phyloP scores from a whole-genome alignment of 768 basidiomycete species.

The Amanita polypyramis region DNA sequence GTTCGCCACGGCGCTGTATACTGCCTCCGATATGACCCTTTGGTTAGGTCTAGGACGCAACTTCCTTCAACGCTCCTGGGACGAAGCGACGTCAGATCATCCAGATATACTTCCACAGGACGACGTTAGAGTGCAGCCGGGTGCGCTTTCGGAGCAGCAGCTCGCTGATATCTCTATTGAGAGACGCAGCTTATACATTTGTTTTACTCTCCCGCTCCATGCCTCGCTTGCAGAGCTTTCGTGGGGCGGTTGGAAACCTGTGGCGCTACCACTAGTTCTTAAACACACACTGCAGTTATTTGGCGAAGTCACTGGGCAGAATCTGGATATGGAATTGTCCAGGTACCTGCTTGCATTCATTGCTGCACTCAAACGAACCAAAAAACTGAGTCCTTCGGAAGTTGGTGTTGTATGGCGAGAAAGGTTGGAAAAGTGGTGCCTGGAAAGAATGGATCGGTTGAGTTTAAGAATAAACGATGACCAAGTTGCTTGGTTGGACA shows the following conservation, averaged over 20 bases:
- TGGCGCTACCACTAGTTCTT: constrained; percentile 51
- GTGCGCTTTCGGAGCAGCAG: background rate
- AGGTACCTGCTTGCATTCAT: constrained; percentile 35
- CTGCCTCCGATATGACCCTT: constrained; percentile 33
- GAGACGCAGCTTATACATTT: constrained; percentile 5
- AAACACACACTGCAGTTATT: constrained; percentile 23
- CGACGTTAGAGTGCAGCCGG: background rate
- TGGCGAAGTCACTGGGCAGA: background rate
- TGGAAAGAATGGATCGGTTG: constrained; percentile 22
- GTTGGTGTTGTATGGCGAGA: constrained; percentile 52
- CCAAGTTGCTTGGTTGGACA: background rate
- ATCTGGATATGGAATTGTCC: constrained; percentile 30
- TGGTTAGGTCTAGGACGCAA: constrained; percentile 47
- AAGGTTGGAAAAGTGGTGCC: constrained; percentile 39
- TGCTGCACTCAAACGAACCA: constrained; percentile 33
- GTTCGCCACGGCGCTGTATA: constrained; percentile 27
- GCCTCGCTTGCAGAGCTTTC: constrained; percentile 51
- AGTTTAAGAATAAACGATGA: background rate
- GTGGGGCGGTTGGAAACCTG: constrained; percentile 72
- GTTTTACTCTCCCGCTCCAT: constrained; percentile 44
- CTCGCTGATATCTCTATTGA: constrained; percentile 3
- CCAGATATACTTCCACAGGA: background rate
- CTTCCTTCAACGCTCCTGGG: constrained; percentile 45
- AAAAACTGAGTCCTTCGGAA: constrained; percentile 35
- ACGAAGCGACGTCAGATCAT: background rate